Conservation (phyloP, 768 basidiomycete genomes). For the Leccinum disarticulatum region DNA sequence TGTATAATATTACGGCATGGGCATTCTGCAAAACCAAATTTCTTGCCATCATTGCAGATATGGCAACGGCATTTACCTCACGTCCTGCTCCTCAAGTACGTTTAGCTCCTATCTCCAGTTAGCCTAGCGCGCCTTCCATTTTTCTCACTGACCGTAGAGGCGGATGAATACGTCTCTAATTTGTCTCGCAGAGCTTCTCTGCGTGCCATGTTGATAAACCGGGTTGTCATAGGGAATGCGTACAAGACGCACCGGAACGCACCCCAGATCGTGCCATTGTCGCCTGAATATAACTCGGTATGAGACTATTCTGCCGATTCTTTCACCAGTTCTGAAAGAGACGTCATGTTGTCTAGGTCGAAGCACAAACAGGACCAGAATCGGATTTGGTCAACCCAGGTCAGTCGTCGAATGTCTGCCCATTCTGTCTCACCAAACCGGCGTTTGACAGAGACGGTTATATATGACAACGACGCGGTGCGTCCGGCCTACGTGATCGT, state of each 20-base stretch:
- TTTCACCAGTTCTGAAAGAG: neutral
- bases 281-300: constrained; percentile 10
- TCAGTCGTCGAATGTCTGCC: neutral
- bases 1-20: neutral
- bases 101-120: neutral
- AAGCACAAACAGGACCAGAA: constrained; percentile 13
- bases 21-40: neutral
- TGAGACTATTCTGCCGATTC: neutral
- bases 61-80: constrained; percentile 15
- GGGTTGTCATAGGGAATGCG: constrained; percentile 8
- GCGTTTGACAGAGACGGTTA: constrained; percentile 8
- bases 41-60: constrained; percentile 2
- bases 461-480: constrained; percentile 16
- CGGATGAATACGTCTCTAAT: constrained; percentile 19
- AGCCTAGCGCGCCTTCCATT: neutral
- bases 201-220: constrained; percentile 14
- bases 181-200: constrained; percentile 9
- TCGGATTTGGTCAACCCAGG: constrained; percentile 18
- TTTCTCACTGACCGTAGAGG: constrained; percentile 13
- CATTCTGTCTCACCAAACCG: neutral
- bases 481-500: constrained; percentile 15
- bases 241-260: constrained; percentile 12
- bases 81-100: constrained; percentile 17
- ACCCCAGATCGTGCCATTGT: constrained; percentile 11
- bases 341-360: constrained; percentile 2